Base-by-base conservation (phyloP, 495 filamentous ascomycete species). In the Penicillium cosmopolitanum region DNA sequence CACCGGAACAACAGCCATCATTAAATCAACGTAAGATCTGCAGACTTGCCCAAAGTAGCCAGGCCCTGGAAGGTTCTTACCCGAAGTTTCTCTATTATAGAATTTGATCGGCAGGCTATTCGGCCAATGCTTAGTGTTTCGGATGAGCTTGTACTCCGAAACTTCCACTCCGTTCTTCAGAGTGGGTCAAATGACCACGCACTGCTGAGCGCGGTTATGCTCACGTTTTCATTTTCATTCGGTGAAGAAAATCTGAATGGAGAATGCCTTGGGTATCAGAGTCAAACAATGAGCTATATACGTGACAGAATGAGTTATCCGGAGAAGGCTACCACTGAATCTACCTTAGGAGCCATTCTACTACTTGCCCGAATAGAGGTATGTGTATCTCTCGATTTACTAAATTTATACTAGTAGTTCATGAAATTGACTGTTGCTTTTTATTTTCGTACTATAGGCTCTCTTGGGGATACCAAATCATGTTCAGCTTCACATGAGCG, bases 331-430 rank as follows among this genome's bases (percentile, higher is more conserved):
- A 63, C 66, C 34, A 69, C 69, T 36, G 71, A 73, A 53, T 61
- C 75, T 23, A 76, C 74, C 1, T 54, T 78, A 5, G 75, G 75
- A 9, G 66, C 75, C n/a, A 77, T 78, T 56, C 54, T 78, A 53
- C 57, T 78, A 10, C 63, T 77, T 0, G 71, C 69, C 15, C 69
- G 74, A 25, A 58, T 77, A 12, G 74, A 71, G 65, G 75, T 78
- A 8, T 43, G 72, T 43, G 72, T 52, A 38, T 42, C 46, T 31
- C 35, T 43, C 4, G 11, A 10, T 11, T 1, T n/a, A 19, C 44
- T 5, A 33, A 6, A 50, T 1, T 15, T 1, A 28, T 15, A n/a
- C n/a, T n/a, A n/a, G n/a, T n/a, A 50, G 9, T 0, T n/a, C 21
- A 13, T 44, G 44, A 5, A 23, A 9, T 12, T 15, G 36, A 38